These are phyloP conservation scores for Pseudozyma sp. DNA, from an alignment of 1,284 basidiomycete species.

Conservation along the genomic window DNA sequence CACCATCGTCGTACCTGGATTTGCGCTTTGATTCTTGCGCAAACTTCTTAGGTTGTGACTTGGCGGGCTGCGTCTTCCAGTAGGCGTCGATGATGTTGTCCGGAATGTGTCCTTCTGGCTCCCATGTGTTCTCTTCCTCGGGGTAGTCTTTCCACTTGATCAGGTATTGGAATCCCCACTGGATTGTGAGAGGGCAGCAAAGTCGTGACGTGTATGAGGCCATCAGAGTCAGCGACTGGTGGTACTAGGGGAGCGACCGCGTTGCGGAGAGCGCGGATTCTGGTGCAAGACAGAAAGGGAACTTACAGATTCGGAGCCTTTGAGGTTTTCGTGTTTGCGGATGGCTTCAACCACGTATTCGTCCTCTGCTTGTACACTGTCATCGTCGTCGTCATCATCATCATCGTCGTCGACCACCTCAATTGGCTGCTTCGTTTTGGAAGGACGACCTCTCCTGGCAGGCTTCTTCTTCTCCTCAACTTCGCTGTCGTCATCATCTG, in stretches of 20 bases:
- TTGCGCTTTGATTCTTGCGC: conserved; percentile 24
- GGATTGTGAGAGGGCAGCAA: neutral
- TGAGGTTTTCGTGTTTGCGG: conserved; percentile 24
- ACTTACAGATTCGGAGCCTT: conserved; percentile 24
- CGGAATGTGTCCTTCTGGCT: conserved; percentile 39
- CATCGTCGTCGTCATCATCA: conserved; percentile 21
- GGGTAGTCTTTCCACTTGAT: conserved; percentile 55
- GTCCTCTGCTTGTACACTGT: conserved; percentile 13
- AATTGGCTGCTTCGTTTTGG: conserved; percentile 13
- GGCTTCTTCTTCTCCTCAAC: conserved; percentile 12
- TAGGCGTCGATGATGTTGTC: conserved; percentile 31
- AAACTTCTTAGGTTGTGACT: conserved; percentile 45
- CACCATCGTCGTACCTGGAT: conserved; percentile 7
- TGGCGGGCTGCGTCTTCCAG: conserved; percentile 50
- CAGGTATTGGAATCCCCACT: conserved; percentile 38
- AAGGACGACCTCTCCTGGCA: neutral
- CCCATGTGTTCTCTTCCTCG: conserved; percentile 52
- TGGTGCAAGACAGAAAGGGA: neutral
- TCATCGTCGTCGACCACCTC: conserved; percentile 29
- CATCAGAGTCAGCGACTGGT: no score
- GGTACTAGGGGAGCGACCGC: neutral
- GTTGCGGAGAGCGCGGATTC: neutral
- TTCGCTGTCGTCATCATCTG: conserved; percentile 34
- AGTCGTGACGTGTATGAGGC: no score
- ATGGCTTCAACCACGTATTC: conserved; percentile 52